Evolutionary conservation across 805 yeast genomes (phyloP).

Genomic region (Yamadazyma akitaensis): DNA sequence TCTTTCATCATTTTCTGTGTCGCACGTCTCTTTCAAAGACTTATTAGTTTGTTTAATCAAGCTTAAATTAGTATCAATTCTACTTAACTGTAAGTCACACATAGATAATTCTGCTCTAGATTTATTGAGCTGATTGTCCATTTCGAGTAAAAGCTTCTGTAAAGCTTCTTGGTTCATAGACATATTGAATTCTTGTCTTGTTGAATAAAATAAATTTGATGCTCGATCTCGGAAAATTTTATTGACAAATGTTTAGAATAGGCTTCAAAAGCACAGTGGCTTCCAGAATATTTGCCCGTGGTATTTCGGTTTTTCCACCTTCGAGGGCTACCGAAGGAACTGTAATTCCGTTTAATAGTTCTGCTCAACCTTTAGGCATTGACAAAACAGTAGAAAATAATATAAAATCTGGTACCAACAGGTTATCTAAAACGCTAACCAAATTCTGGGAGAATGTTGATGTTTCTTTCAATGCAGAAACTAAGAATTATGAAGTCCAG

Average conservation of each 20-base stretch:
- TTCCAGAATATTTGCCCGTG: slow-evolving; percentile 1
- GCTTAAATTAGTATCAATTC: slow-evolving; percentile 47
- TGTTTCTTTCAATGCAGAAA: slow-evolving; percentile 27
- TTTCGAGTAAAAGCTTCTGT: slow-evolving; percentile 57
- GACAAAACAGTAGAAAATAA: slow-evolving; percentile 49
- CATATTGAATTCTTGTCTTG: slow-evolving; percentile 21
- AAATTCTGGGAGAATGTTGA: slow-evolving; percentile 82
- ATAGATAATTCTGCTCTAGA: slow-evolving; percentile 57
- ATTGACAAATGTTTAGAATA: slow-evolving; percentile 5
- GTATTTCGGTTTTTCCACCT: not conserved
- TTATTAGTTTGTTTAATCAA: slow-evolving; percentile 54
- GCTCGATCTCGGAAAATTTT: slow-evolving; percentile 4
- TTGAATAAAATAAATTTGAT: not conserved
- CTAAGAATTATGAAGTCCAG: slow-evolving; percentile 47
- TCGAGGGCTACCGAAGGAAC: slow-evolving; percentile 18
- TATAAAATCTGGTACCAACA: slow-evolving; percentile 58
- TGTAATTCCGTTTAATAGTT: slow-evolving; percentile 12
- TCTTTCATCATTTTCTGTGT: slow-evolving; percentile 30
- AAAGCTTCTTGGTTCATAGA: slow-evolving; percentile 46
- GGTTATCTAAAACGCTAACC: slow-evolving; percentile 62
- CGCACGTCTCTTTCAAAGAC: slow-evolving; percentile 46
- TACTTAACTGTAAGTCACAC: slow-evolving; percentile 50
- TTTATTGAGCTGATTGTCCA: slow-evolving; percentile 61
- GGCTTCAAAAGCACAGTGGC: slow-evolving; percentile 4
- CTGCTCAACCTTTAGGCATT: slow-evolving; percentile 17